Base-by-base conservation (phyloP, 2,329 filamentous ascomycete species). In the Cadophora sp. region DNA sequence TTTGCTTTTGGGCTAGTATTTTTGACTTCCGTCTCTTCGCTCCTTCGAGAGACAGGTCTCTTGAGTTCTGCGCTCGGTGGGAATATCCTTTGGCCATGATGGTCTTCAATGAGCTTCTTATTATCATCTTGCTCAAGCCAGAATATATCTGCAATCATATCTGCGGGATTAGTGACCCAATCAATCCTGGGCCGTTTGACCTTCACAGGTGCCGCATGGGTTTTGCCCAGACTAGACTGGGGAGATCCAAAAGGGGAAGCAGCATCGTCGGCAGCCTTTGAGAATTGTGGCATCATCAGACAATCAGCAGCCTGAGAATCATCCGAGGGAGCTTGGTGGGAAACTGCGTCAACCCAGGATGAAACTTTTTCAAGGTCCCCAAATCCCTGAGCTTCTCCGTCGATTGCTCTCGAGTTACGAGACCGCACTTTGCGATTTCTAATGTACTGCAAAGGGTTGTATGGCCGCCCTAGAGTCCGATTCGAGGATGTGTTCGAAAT, bases 371-470 rank as follows among this genome's bases (percentile, higher is more conserved):
- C 83, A 1, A 92, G 82, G 77, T 97, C 89, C 47, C 87, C 84
- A 81, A 96, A 98, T 0, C 92, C 92, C 72, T 92, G 89, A 1
- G 84, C 83, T 69, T 93, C 89, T 18, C 91, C 89, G 73, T 96
- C 88, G 41, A 97, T 89, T 0, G 85, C 80, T 71, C 87, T 89
- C 48, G 92, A 87, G 79, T 96, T 92, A 18, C 94, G 87, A 30
- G 91, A 90, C 69, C 96, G 86, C 14, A 96, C 87, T 76, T 94
- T 95, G 58, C 95, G 87, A 76, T 99, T 98, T 22, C 96, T 90
- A 64, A 98, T 91, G 73, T 93, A 93, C 78, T 98, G 96, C 27
- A 99, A 80, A 4, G 95, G 96, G 76, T 99, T 97, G 77, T 98
- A 98, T 1, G 83, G 81, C 62, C 94, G 89, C 4, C 91, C 91